phyloP scores from a whole-genome alignment of 345 rosid species.

The Clarkia xantiana region DNA sequence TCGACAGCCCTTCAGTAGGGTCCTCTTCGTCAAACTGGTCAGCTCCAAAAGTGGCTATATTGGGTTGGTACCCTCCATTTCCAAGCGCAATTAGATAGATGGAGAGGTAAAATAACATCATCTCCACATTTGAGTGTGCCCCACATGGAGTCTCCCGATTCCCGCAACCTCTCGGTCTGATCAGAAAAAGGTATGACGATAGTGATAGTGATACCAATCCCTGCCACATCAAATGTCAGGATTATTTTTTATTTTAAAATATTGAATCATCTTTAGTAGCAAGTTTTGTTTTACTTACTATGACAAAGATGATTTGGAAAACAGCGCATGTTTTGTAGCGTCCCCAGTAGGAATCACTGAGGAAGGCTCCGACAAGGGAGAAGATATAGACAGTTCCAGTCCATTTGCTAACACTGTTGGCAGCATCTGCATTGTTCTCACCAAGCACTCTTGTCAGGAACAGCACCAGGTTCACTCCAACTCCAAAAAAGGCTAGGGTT shows the following conservation, averaged over 20 bases:
- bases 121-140: conserved; percentile 53
- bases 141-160: conserved; percentile 51
- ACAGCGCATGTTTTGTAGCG: conserved; percentile 96
- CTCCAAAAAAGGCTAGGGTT: conserved; percentile 95
- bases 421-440: conserved; percentile 93
- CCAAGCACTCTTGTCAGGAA: conserved; percentile 89
- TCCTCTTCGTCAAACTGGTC: conserved; percentile 95
- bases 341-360: conserved; percentile 99
- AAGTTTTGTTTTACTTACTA: conserved; percentile 37
- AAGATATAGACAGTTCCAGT: conserved; percentile 97
- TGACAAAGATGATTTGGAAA: conserved; percentile 83
- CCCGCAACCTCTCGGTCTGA: conserved; percentile 81
- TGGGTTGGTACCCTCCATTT: conserved; percentile 97
- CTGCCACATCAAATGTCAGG: conserved; percentile 20
- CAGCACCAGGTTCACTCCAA: conserved; percentile 87
- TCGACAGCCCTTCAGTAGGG: conserved; percentile 67
- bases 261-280: too few relatives aligned
- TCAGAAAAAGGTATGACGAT: conserved; percentile 60
- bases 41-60: conserved; percentile 87
- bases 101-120: conserved; percentile 66
- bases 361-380: conserved; percentile 93
- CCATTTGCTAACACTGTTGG: conserved; percentile 98
- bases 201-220: conserved; percentile 63
- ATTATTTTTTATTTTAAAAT: too few relatives aligned
- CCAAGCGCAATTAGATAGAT: conserved; percentile 85